Base-by-base conservation (phyloP, 108 stramenopile genomes). In the Seminavis robusta region DNA sequence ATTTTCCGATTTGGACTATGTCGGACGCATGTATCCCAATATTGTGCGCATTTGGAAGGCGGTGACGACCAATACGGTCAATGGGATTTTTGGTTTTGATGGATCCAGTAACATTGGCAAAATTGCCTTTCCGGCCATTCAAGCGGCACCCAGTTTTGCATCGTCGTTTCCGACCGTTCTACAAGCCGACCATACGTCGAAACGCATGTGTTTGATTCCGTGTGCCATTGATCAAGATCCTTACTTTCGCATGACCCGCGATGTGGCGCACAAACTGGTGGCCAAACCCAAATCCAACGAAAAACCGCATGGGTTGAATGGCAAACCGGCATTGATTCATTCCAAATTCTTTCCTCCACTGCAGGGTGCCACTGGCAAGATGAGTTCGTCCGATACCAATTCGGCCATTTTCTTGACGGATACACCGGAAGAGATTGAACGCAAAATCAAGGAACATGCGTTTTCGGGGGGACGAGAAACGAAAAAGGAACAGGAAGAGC, bases 191-290 rank as follows among this genome's bases (percentile, higher is more conserved):
- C 68, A 61, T 8, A 61, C 70, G 41, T 56, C 75, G 19, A 77
- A 84, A 28, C 52, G 79, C 37, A 72, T 80, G 16, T 94, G 92
- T 57, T 73, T 98, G 51, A 96, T 96, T 56, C 97, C 97, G n/a
- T 97, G 97, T 63, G 98, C 97, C 50, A 99, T 99, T 62, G 98
- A 99, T 64, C 98, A 98, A 78, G 98, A 99, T 72, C 97, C 98
- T 4, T 99, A 99, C 83, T 99, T 99, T 73, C 95, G 98, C 29
- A 88, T 99, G 77, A 99, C 98, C 23, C 83, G 98, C 20, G 98
- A 99, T 65, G 84, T 99, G 39, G 98, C 98, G 7, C 96, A 90
- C 77, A 94, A 94, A 61, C 44, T 94, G 39, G 83, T 82, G 16
- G 44, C 56, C 20, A 34, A 52, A 29, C 37, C 54, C 36, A 17